phyloP scores from a whole-genome alignment of 2,329 filamentous ascomycete genomes.

The Venturia carpophila region DNA sequence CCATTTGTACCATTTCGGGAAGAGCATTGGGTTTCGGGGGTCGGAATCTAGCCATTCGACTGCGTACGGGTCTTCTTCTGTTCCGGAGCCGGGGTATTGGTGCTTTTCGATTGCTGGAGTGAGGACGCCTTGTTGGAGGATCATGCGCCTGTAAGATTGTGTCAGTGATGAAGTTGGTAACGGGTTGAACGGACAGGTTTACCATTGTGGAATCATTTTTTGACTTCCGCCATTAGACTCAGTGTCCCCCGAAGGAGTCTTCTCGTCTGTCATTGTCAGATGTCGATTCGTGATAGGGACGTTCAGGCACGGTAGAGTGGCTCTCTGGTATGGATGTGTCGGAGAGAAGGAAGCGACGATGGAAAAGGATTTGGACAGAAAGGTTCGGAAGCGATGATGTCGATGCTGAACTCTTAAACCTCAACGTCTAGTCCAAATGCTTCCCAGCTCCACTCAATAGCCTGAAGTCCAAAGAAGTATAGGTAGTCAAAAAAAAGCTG shows the following conservation, averaged over 20 bases:
- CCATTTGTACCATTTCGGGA: conserved; percentile 35
- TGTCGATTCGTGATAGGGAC: background rate
- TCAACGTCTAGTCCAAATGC: background rate
- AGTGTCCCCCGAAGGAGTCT: background rate
- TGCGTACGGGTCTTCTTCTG: conserved; percentile 38
- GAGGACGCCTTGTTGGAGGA: conserved; percentile 31
- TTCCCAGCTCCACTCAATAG: background rate
- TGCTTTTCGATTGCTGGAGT: conserved; percentile 33
- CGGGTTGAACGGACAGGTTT: background rate
- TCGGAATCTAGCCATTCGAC: conserved; percentile 42
- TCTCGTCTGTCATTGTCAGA: background rate
- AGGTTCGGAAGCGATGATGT: background rate
- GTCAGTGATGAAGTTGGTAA: background rate
- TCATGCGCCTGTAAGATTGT: conserved; percentile 30
- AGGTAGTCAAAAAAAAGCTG: background rate
- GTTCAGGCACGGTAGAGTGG: background rate
- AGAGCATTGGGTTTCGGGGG: conserved; percentile 39
- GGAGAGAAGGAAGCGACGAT: background rate
- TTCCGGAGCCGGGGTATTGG: conserved; percentile 37
- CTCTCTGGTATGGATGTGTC: background rate
- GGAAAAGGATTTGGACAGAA: background rate
- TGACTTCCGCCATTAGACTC: background rate
- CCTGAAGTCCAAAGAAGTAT: background rate
- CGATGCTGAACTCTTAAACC: background rate
- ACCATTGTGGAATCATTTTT: conserved; percentile 10